Base-by-base conservation (phyloP, 768 basidiomycete species). In the Russula dissimulans region DNA sequence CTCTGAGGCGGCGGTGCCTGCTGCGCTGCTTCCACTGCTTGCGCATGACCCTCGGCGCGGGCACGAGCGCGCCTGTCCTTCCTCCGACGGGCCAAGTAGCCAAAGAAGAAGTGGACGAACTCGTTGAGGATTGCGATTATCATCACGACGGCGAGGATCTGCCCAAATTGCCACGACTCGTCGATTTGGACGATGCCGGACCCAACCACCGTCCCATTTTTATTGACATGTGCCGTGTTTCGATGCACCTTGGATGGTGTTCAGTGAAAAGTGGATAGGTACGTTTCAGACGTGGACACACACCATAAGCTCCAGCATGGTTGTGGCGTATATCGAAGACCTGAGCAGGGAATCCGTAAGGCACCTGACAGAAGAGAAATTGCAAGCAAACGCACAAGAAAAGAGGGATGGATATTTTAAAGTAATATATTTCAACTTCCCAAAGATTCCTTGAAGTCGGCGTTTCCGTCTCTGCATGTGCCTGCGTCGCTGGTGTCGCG, bases 291-390 rank as follows among this genome's bases (percentile, higher is more conserved):
- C 11, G 38, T 17, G 11, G 34, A 10, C 9, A n/a, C 60, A n/a
- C 34, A 61, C 62, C 4, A 26, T 56, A 38, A 64, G 55, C 50
- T 64, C 62, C 31, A 64, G 38, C 54, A 47, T 64, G 34, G 53
- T 6, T 6, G 34, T 53, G 7, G 60, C 8, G 45, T 64, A 64
- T n/a, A 64, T 53, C 17, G 62, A 54, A 4, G 38, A 38, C 1
- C 62, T 63, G 26, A 44, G 9, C 15, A 8, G 22, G n/a, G 44
- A 45, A 45, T 9, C 5, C 34, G 43, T 63, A 26, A 15, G 56
- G 59, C 12, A 22, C 29, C 8, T 11, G 43, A 43, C 1, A 18
- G 18, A 17, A 18, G 32, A 29, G 42, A 46, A 36, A 56, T 26
- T 0, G 26, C n/a, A 46, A 17, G 34, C 18, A 7, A 5, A 50